Conservation (phyloP, 495 filamentous ascomycete genomes). For the Ramalina intermedia region DNA sequence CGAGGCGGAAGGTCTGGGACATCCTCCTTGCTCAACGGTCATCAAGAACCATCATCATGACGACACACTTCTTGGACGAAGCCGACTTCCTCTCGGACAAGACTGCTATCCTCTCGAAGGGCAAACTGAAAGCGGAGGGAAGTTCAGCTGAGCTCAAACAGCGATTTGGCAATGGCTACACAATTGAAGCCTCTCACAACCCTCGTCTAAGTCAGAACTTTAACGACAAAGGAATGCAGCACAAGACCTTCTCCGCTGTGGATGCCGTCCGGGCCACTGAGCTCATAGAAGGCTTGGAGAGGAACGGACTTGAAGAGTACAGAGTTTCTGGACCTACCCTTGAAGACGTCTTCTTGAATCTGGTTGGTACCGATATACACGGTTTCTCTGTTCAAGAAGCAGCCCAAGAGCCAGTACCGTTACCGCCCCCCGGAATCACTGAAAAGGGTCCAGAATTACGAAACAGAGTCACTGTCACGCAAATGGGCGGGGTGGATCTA, state of each 20-base stretch:
- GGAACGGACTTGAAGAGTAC: slow-evolving; percentile 45
- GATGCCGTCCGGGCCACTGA: slow-evolving; percentile 44
- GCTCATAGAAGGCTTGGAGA: slow-evolving; percentile 49
- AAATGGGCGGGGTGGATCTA: slow-evolving; percentile 31
- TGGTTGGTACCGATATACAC: slow-evolving; percentile 48
- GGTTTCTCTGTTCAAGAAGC: slow-evolving; percentile 12
- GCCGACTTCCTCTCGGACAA: slow-evolving; percentile 23
- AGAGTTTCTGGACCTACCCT: slow-evolving; percentile 68
- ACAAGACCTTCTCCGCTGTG: slow-evolving; percentile 51
- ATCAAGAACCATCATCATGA: slow-evolving; percentile 19
- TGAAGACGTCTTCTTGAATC: slow-evolving; percentile 68
- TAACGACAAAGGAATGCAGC: slow-evolving; percentile 40
- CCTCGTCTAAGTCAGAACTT: slow-evolving; percentile 27
- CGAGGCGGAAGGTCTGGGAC: slow-evolving; percentile 34
- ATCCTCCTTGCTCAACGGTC: slow-evolving; percentile 29
- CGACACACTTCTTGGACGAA: slow-evolving; percentile 28
- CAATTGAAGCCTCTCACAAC: background rate
- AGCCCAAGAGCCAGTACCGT: background rate
- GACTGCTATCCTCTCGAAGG: slow-evolving; percentile 24
- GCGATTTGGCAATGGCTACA: slow-evolving; percentile 3
- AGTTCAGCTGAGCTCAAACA: slow-evolving; percentile 18
- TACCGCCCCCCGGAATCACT: background rate
- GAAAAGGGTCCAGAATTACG: background rate
- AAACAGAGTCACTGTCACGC: slow-evolving; percentile 1
- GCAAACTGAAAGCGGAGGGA: slow-evolving; percentile 19